phyloP scores from a whole-genome alignment of 345 rosid genomes.

The Brassica incana region DNA sequence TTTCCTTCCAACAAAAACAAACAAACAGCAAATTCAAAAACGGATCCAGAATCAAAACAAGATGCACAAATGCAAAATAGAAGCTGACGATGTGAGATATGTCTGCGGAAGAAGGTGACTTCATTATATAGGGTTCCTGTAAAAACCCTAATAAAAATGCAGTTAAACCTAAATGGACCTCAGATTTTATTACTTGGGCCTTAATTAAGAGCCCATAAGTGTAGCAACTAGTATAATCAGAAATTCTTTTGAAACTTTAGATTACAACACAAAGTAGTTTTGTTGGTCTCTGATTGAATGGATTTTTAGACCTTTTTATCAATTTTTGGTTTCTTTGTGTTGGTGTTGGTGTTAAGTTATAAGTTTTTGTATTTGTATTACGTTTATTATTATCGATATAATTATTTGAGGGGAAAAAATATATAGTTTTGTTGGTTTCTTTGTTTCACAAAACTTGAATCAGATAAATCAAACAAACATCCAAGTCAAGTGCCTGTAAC shows the following conservation, averaged over 20 bases:
- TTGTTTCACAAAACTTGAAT: neutral
- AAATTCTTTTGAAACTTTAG: neutral
- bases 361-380: no score
- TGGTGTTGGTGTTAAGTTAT: no score
- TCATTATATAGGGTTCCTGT: constrained; percentile 16
- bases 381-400: no score
- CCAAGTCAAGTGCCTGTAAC: constrained; percentile 89
- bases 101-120: neutral
- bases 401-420: no score
- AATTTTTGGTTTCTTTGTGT: neutral
- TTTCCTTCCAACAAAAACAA: neutral
- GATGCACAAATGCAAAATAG: neutral
- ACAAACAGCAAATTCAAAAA: neutral
- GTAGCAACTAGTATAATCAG: neutral
- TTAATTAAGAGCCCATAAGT: neutral
- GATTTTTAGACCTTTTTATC: no score
- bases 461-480: constrained; percentile 57
- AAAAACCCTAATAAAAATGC: constrained; percentile 16
- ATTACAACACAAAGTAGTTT: constrained; percentile 20
- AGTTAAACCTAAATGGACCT: neutral
- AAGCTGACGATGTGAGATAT: neutral
- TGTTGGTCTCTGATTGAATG: constrained; percentile 2
- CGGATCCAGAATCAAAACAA: neutral
- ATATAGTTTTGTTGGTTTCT: no score
- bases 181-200: neutral